phyloP scores from a whole-genome alignment of 225 moss, liverwort and hornwort species.

The Pseudoscleropodium purum region DNA sequence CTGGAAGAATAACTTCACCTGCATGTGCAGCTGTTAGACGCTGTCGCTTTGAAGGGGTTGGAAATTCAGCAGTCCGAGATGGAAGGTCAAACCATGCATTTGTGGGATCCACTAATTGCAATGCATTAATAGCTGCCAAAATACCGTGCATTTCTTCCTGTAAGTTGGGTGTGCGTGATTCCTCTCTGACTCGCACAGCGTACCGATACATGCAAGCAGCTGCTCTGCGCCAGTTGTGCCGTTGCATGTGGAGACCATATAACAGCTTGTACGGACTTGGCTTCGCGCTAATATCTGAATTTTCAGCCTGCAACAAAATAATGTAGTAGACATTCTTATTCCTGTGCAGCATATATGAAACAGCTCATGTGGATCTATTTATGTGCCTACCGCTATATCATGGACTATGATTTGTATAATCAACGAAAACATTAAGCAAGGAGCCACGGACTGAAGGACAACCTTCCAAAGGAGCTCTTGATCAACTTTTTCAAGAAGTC shows the following conservation, averaged over 20 bases:
- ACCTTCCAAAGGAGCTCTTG: constrained; percentile 90
- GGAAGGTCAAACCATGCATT: constrained; percentile 45
- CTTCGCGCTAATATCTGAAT: constrained; percentile 78
- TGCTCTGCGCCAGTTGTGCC: constrained; percentile 90
- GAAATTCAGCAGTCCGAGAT: constrained; percentile 52
- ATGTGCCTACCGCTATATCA: not conserved
- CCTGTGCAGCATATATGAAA: not conserved
- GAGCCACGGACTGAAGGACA: not conserved
- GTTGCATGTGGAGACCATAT: constrained; percentile 89
- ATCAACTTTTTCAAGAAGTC: constrained; percentile 76
- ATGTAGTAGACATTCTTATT: not conserved
- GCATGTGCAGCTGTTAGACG: constrained; percentile 35
- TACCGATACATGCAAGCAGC: constrained; percentile 97
- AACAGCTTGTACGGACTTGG: constrained; percentile 79
- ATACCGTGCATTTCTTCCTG: constrained; percentile 84
- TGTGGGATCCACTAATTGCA: constrained; percentile 72
- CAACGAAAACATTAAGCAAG: not conserved
- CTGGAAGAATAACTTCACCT: constrained; percentile 10
- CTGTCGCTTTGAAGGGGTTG: constrained; percentile 68
- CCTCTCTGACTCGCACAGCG: constrained; percentile 56
- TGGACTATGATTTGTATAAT: not conserved
- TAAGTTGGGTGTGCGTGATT: constrained; percentile 50
- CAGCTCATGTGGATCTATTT: not conserved
- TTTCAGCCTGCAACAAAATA: constrained; percentile 49
- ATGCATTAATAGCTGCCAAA: constrained; percentile 79